A percentile compares a stretch with the other conserved stretches of the same genome.
phyloP scores from a whole-genome alignment of 352 stramenopile genomes.

The Phytophthora citrophthora region DNA sequence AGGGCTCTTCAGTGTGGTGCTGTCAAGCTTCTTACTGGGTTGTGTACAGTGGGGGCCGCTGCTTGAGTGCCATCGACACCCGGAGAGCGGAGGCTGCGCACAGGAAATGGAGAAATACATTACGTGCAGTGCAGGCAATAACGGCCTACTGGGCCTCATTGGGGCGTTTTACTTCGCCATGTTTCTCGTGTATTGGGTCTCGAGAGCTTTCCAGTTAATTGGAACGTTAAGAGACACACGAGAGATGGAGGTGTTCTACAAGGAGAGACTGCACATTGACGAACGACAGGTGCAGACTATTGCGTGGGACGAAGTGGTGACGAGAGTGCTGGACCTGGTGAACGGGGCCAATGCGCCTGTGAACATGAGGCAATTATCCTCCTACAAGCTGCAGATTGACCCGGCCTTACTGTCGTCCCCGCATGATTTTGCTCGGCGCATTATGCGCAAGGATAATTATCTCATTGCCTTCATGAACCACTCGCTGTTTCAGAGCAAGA shows the following conservation, averaged over 20 bases:
- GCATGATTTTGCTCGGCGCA: slow-evolving; percentile 94
- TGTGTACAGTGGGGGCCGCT: slow-evolving; percentile 96
- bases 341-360: slow-evolving; percentile 74
- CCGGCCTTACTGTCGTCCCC: slow-evolving; percentile 75
- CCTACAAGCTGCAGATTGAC: slow-evolving; percentile 85
- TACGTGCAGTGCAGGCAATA: slow-evolving; percentile 62
- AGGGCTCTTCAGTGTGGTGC: slow-evolving; percentile 95
- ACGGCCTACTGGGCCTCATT: slow-evolving; percentile 65
- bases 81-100: slow-evolving; percentile 83
- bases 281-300: slow-evolving; percentile 85
- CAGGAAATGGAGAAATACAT: slow-evolving; percentile 75
- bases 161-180: slow-evolving; percentile 94
- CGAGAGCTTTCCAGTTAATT: slow-evolving; percentile 83
- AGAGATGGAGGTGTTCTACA: slow-evolving; percentile 94
- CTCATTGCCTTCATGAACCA: slow-evolving; percentile 98
- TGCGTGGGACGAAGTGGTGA: slow-evolving; percentile 92
- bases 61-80: slow-evolving; percentile 74
- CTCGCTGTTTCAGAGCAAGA: slow-evolving; percentile 91
- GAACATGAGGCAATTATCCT: slow-evolving; percentile 85
- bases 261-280: slow-evolving; percentile 91
- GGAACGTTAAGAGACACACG: slow-evolving; percentile 86
- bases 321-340: slow-evolving; percentile 78
- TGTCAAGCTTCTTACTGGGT: slow-evolving; percentile 95
- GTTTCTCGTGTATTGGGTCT: slow-evolving; percentile 94
- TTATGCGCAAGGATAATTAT: slow-evolving; percentile 99